A percentile compares a stretch with the other conserved stretches of the same genome.
These are phyloP conservation scores for Thermomyces lanuginosus DNA, from an alignment of 2,329 filamentous ascomycete species.

Conservation along the genomic window DNA sequence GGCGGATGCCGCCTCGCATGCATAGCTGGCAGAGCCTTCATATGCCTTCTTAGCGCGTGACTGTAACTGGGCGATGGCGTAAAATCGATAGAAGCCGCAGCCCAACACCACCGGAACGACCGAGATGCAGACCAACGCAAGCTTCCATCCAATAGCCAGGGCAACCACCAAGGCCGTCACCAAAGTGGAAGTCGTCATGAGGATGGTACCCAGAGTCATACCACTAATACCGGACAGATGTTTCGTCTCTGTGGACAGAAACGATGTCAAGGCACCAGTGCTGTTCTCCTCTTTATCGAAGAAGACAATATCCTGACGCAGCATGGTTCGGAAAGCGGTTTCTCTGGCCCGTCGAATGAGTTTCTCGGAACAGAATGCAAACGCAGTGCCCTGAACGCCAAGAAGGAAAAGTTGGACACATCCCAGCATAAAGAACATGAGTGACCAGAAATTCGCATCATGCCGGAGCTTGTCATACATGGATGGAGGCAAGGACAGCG, in stretches of 20 bases:
- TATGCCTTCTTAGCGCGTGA: slow-evolving; percentile 65
- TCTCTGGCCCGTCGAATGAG: slow-evolving; percentile 72
- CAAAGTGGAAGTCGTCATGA: slow-evolving; percentile 67
- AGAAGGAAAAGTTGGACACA: slow-evolving; percentile 56
- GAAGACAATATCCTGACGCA: slow-evolving; percentile 83
- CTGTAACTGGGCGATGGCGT: slow-evolving; percentile 64
- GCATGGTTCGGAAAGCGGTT: slow-evolving; percentile 66
- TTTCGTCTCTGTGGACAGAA: slow-evolving; percentile 77
- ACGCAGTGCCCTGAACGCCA: slow-evolving; percentile 50
- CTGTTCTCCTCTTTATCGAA: slow-evolving; percentile 85
- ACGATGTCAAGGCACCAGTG: slow-evolving; percentile 72
- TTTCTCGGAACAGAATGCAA: slow-evolving; percentile 74
- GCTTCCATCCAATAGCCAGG: slow-evolving; percentile 70
- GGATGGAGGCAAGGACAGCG: slow-evolving; percentile 42
- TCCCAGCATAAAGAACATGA: slow-evolving; percentile 78
- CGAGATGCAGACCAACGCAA: slow-evolving; percentile 65
- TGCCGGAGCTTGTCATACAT: slow-evolving; percentile 44
- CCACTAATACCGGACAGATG: slow-evolving; percentile 79
- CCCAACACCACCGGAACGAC: slow-evolving; percentile 61
- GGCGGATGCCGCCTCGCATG: slow-evolving; percentile 86
- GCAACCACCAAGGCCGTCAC: slow-evolving; percentile 54
- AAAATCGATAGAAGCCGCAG: slow-evolving; percentile 80
- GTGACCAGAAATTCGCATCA: slow-evolving; percentile 69
- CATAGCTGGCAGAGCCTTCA: slow-evolving; percentile 64
- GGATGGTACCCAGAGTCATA: slow-evolving; percentile 68